These are phyloP conservation scores for Selenicereus undatus DNA, from an alignment of 148 eudicot species.

Conservation along the genomic window DNA sequence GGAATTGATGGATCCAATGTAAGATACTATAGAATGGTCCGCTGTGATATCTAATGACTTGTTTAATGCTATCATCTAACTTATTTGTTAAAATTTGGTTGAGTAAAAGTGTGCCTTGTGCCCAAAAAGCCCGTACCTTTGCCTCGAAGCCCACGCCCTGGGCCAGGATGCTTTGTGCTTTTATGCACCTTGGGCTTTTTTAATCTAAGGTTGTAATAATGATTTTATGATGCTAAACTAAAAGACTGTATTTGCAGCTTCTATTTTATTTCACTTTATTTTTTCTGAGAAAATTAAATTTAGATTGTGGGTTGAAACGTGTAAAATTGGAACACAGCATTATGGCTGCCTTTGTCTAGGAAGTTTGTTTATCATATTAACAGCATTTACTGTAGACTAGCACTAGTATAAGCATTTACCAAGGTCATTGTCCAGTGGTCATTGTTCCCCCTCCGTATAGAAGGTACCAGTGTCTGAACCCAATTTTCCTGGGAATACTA, in stretches of 20 bases:
- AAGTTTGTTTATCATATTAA: not conserved
- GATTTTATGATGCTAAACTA: not conserved
- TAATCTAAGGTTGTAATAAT: not conserved
- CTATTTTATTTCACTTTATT: not conserved
- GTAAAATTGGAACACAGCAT: not conserved
- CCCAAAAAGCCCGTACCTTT: too few relatives aligned
- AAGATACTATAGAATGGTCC: too few relatives aligned
- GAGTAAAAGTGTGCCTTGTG: too few relatives aligned
- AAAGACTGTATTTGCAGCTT: not conserved
- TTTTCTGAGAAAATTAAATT: not conserved
- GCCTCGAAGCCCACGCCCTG: too few relatives aligned
- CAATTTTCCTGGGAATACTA: not conserved
- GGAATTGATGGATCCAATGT: too few relatives aligned
- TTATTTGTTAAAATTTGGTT: too few relatives aligned
- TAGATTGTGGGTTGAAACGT: not conserved
- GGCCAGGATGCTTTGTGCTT: too few relatives aligned
- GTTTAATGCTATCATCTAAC: too few relatives aligned
- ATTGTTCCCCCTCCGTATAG: not conserved
- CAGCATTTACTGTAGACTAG: not conserved
- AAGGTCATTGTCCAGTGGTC: not conserved
- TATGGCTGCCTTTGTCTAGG: not conserved
- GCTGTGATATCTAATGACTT: too few relatives aligned
- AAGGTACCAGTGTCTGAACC: not conserved
- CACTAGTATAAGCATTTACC: not conserved
- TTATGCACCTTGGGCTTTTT: too few relatives aligned